Base-by-base conservation (phyloP, 805 yeast species). In the Candida rishiriensis region DNA sequence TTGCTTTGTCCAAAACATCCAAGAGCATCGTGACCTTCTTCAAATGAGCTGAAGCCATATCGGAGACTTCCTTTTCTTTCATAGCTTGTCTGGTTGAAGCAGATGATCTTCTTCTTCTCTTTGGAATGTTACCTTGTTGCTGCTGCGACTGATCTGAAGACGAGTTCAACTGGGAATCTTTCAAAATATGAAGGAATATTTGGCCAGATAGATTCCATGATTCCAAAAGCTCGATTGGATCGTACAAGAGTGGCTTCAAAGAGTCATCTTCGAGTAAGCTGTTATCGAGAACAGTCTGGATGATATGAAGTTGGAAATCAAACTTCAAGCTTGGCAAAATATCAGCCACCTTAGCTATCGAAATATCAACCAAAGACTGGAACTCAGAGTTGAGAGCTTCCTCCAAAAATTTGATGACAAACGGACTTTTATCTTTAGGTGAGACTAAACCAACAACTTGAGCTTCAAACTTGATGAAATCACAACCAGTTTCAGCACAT, bases 71-170 rank as follows among this genome's bases (percentile, higher is more conserved):
- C 43, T 83, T 85, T 45, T 81, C 77, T 43, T 83, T 79, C 71
- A 83, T 75, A n/a, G 83, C 84, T 55, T 81, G 89, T 57, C 79
- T 83, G 1, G 91, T 75, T 13, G 86, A 74, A 29, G 88, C 81
- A 1, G 93, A 82, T 1, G 93, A 83, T 52, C 86, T 68, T 69
- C 97, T 78, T 72, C 97, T 81, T 66, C 96, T 79, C 64, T 88
- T 87, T 13, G 88, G 80, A 17, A 80, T 71, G 32, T 71, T 71
- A 2, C 52, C 53, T 21, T 41, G 55, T 10, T 49, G 29, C 16
- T 46, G 45, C 3, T 40, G 47, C 8, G 76, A 76, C 8, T 69
- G 54, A 6, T 50, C 34, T 13, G 42, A 28, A 38, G 65, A 64
- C 26, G 55, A 51, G 29, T 59, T 53, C 16, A 67, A 55, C 3